Evolutionary conservation across 805 yeast genomes (phyloP).

Genomic region (Candida xyloterini): DNA sequence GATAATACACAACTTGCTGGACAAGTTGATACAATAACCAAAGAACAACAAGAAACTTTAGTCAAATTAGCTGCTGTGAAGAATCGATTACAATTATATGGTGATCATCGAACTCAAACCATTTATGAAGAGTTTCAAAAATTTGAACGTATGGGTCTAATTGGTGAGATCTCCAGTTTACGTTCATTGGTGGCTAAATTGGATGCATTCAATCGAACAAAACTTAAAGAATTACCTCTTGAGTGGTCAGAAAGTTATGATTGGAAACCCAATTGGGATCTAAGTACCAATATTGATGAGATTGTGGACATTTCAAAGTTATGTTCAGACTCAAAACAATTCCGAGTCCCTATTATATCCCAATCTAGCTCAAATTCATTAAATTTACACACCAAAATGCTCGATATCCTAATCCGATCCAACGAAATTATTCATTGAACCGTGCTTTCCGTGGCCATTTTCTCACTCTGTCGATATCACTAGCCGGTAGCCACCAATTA

Average conservation of each 20-base stretch:
- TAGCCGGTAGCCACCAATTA: constrained; percentile 68
- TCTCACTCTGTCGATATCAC: constrained; percentile 64
- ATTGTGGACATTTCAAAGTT: background rate
- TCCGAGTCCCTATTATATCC: constrained; percentile 1
- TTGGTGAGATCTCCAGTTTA: constrained; percentile 15
- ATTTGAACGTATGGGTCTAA: constrained; percentile 11
- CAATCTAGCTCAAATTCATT: constrained; percentile 1
- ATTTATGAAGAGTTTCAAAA: constrained; percentile 12
- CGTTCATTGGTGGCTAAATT: constrained; percentile 12
- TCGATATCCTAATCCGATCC: background rate
- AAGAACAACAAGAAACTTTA: constrained; percentile 1
- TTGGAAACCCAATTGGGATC: background rate
- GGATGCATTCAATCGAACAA: background rate
- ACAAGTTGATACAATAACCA: constrained; percentile 16
- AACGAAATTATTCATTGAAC: constrained; percentile 1
- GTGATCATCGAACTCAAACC: constrained; percentile 10
- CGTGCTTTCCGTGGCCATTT: constrained; percentile 68
- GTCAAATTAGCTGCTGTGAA: constrained; percentile 8
- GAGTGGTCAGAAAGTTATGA: background rate
- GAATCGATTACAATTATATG: constrained; percentile 8
- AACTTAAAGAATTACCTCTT: background rate
- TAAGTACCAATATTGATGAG: background rate
- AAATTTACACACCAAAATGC: constrained; percentile 1
- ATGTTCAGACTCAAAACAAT: background rate
- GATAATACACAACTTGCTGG: constrained; percentile 22